Evolutionary conservation across 192 early-diverging fungal species (phyloP).

Genomic region (Coemansia sp.): DNA sequence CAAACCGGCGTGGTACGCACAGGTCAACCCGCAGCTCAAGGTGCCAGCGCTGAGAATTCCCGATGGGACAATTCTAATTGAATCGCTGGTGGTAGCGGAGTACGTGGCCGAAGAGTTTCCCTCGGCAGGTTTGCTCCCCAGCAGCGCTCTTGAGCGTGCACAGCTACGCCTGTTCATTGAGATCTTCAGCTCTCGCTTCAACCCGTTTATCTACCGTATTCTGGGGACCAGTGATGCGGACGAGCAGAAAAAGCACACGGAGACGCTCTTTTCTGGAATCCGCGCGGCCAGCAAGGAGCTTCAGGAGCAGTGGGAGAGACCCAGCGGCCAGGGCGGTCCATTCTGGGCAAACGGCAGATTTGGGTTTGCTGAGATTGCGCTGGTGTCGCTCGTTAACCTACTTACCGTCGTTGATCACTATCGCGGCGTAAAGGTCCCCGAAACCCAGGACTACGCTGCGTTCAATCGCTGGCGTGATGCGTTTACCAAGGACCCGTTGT

Average conservation of each 20-base stretch:
- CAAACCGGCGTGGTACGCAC: constrained; percentile 65
- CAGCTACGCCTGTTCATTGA: constrained; percentile 49
- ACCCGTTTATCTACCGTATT: constrained; percentile 16
- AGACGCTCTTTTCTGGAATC: constrained; percentile 15
- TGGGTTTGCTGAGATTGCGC: constrained; percentile 26
- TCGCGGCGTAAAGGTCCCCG: constrained; percentile 26
- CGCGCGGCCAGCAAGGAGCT: constrained; percentile 27
- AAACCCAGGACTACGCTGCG: constrained; percentile 36
- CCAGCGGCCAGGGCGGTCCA: constrained; percentile 31
- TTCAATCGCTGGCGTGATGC: constrained; percentile 36
- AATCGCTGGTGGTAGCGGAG: constrained; percentile 69
- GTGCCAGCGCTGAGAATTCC: constrained; percentile 63
- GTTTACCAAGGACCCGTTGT: constrained; percentile 21
- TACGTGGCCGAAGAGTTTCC: constrained; percentile 65
- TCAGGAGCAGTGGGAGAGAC: constrained; percentile 25
- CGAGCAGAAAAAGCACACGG: constrained; percentile 21
- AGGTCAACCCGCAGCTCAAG: constrained; percentile 69
- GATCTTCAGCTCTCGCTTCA: constrained; percentile 16
- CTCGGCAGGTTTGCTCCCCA: constrained; percentile 45
- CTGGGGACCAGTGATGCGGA: constrained; percentile 12
- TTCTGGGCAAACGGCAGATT: constrained; percentile 31
- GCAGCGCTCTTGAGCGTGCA: constrained; percentile 31
- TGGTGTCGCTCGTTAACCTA: constrained; percentile 22
- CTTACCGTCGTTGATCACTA: constrained; percentile 18
- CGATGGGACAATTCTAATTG: constrained; percentile 62